A percentile compares a stretch with the other conserved stretches of the same genome.
phyloP scores from a whole-genome alignment of 139 green algal genomes.

The Chlorella sp. region DNA sequence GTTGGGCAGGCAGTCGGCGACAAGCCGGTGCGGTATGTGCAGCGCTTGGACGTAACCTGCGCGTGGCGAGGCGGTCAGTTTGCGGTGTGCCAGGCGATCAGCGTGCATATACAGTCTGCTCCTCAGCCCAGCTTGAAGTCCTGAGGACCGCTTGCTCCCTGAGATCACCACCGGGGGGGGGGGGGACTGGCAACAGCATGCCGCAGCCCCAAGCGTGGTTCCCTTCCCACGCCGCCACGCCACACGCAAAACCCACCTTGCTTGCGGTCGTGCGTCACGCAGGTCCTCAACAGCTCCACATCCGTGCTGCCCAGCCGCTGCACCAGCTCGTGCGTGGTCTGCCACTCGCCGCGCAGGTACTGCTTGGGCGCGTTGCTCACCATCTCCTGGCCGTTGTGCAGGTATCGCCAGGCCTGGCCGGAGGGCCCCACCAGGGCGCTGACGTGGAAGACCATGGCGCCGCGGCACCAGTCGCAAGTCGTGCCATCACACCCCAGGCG shows the following conservation, averaged over 20 bases:
- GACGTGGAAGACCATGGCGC: background rate
- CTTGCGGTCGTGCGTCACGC: background rate
- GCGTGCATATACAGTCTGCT: no score
- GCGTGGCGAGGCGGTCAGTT: no score
- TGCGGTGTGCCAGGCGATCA: no score
- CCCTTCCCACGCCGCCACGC: no score
- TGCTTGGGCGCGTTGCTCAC: background rate
- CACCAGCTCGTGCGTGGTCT: background rate
- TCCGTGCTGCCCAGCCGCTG: background rate
- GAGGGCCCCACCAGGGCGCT: background rate
- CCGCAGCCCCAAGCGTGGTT: no score
- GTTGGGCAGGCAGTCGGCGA: background rate
- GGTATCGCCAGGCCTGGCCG: background rate
- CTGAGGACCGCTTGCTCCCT: no score
- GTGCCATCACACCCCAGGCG: background rate
- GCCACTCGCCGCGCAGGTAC: background rate
- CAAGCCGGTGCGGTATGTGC: background rate
- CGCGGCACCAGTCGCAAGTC: background rate
- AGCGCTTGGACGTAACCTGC: background rate
- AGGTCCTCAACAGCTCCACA: background rate
- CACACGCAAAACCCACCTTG: background rate
- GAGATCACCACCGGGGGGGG: no score
- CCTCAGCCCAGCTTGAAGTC: no score
- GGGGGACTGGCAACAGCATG: no score
- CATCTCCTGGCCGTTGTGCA: background rate